These are phyloP conservation scores for Neonectria faginata DNA, from an alignment of 2,329 filamentous ascomycete genomes.

Conservation along the genomic window DNA sequence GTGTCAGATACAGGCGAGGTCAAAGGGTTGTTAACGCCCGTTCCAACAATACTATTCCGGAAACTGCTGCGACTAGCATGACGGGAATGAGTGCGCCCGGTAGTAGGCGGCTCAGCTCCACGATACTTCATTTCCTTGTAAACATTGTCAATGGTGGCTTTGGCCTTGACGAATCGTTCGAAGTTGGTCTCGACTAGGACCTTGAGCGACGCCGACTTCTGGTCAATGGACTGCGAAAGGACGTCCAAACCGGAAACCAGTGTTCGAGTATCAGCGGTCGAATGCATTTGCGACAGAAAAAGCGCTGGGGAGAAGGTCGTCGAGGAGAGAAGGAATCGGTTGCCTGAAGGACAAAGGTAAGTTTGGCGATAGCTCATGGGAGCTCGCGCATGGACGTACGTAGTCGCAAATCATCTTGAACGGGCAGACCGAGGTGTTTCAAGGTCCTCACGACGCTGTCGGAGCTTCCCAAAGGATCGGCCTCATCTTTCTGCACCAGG, in stretches of 20 bases:
- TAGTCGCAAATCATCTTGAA: conserved; percentile 85
- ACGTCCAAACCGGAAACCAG: conserved; percentile 86
- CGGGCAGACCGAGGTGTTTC: conserved; percentile 78
- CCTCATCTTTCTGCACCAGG: conserved; percentile 89
- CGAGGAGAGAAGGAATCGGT: conserved; percentile 94
- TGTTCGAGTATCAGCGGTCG: conserved; percentile 83
- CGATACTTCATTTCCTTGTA: conserved; percentile 96
- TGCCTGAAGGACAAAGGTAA: conserved; percentile 64
- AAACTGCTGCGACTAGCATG: conserved; percentile 76
- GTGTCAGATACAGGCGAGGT: conserved; percentile 62
- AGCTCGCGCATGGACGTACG: conserved; percentile 62
- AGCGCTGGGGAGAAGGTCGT: conserved; percentile 93
- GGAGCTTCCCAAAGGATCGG: conserved; percentile 88
- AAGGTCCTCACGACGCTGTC: conserved; percentile 88
- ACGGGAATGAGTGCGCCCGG: conserved; percentile 67
- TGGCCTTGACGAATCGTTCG: conserved; percentile 96
- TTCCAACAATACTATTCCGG: conserved; percentile 61
- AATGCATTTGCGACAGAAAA: conserved; percentile 93
- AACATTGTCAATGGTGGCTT: conserved; percentile 97
- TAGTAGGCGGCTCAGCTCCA: conserved; percentile 64
- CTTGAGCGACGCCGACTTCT: conserved; percentile 97
- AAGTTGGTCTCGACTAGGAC: conserved; percentile 98
- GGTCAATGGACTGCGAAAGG: conserved; percentile 91
- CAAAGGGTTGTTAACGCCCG: conserved; percentile 54
- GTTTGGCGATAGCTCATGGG: conserved; percentile 15